Percentiles rank a stretch among this genome's conserved stretches.
These are phyloP conservation scores for Xerocomus subilludens DNA, from an alignment of 1,284 basidiomycete species.

Conservation along the genomic window DNA sequence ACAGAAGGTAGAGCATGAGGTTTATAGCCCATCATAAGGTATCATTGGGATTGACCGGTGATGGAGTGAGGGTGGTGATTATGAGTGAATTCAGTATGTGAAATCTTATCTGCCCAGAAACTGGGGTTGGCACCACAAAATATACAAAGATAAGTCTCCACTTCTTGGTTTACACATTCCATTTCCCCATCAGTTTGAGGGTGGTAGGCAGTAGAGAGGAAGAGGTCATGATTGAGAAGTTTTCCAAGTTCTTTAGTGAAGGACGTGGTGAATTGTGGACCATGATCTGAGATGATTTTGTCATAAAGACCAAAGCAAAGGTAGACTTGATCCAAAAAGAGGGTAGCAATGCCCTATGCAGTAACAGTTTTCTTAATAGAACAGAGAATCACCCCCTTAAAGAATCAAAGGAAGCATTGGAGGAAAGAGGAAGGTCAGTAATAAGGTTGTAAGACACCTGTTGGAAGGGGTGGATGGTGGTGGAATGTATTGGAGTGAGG, in stretches of 20 bases:
- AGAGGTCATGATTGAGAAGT: not conserved
- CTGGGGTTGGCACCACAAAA: not conserved
- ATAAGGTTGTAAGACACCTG: not conserved
- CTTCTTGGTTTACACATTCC: not conserved
- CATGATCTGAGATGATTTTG: not conserved
- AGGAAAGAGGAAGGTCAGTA: constrained; percentile 21
- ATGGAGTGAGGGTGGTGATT: too few species aligned
- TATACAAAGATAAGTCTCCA: not conserved
- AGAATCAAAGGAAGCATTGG: not conserved
- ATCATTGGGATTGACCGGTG: not conserved
- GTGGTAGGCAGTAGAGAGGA: not conserved
- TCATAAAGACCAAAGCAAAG: not conserved
- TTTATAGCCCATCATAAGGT: not conserved
- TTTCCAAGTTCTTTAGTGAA: not conserved
- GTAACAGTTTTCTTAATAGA: not conserved
- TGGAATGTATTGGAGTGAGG: not conserved
- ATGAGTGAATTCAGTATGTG: too few species aligned
- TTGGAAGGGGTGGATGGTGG: constrained; percentile 22
- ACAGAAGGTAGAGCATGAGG: not conserved
- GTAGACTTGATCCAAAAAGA: not conserved
- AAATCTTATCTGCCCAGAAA: too few species aligned
- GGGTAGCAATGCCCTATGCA: not conserved
- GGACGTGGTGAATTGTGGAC: too few species aligned
- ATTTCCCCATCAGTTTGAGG: not conserved
- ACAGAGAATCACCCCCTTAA: constrained; percentile 24